Evolutionary conservation across 805 yeast species (phyloP), one percentile per base, ranked within the genome.

Genomic region (Metschnikowia similis): DNA sequence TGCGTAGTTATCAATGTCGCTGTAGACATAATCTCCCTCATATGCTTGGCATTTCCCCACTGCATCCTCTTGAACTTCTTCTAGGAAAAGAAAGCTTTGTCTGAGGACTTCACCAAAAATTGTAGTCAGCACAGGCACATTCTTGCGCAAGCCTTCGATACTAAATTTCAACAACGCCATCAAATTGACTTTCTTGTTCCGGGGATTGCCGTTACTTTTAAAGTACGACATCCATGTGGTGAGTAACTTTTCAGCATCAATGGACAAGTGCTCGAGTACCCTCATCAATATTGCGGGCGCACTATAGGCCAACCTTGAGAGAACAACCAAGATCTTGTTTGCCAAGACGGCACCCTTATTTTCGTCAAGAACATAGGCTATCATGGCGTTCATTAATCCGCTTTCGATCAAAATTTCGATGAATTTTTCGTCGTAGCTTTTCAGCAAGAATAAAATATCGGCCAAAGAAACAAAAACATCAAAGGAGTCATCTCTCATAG

Each of bases 401-500:
- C 81, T 75, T 46, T 66, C 66, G 8, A 76, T 61, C 9, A 79
- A 48, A 31, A 61, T 60, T 30, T 57, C 60, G 31, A 72, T 53
- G 36, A 70, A 65, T 8, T 45, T 44, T 46, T 69, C 70, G 36
- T 61, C 57, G 11, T 44, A 47, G 11, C 59, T 49, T 14, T 61
- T 56, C 47, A 59, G 61, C 39, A 81, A 60, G 3, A 80, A 56
- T 14, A 81, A 59, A 8, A 81, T 70, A 57, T 84, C 89, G 62
- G 82, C 56, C 21, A 76, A 61, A 10, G 85, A 76, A 2, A 82
- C 66, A 32, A 86, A 72, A 1, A 83, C 65, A 35, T 75, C 79
- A 45, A 82, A 72, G 0, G 89, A 69, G 66, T 87, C 96, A 61
- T 87, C 94, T 51, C 92, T 76, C 80, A 86, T 76, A 13, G 74